phyloP scores from a whole-genome alignment of 192 early-diverging fungal species.

The Umbelopsis vinacea region DNA sequence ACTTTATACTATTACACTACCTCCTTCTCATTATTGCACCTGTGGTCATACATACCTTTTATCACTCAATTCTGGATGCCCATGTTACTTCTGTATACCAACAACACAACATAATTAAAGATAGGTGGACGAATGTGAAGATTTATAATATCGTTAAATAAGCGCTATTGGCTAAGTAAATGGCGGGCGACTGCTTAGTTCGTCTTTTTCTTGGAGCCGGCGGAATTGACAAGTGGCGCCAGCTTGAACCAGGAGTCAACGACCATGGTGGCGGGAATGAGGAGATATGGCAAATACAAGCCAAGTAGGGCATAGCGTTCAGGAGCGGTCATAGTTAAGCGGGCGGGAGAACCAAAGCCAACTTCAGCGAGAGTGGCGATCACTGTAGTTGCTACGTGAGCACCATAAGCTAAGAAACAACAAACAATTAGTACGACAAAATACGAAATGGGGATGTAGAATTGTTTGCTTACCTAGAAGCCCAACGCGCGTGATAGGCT shows the following conservation, averaged over 20 bases:
- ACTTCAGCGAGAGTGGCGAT: constrained; percentile 60
- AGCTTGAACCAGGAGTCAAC: constrained; percentile 39
- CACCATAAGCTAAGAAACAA: constrained; percentile 63
- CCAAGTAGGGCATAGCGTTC: constrained; percentile 48
- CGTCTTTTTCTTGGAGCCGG: neutral
- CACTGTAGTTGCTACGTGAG: constrained; percentile 78
- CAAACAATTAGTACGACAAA: constrained; percentile 36
- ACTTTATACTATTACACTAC: neutral
- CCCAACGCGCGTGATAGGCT: neutral
- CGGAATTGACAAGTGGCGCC: neutral
- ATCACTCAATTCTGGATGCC: too few species aligned
- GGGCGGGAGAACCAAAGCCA: constrained; percentile 40
- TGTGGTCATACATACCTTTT: neutral
- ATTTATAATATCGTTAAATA: too few species aligned
- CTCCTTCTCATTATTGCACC: neutral
- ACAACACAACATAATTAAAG: too few species aligned
- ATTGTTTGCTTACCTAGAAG: neutral
- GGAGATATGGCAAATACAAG: constrained; percentile 73
- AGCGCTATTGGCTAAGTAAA: too few species aligned
- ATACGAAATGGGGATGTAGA: neutral
- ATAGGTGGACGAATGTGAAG: too few species aligned
- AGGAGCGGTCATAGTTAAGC: constrained; percentile 42
- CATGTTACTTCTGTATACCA: too few species aligned
- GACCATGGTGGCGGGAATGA: constrained; percentile 65
- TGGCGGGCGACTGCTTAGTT: neutral